Percentiles rank a stretch among this genome's conserved stretches.
phyloP scores from a whole-genome alignment of 305 asterid genomes.

The Fraxinus baroniana region DNA sequence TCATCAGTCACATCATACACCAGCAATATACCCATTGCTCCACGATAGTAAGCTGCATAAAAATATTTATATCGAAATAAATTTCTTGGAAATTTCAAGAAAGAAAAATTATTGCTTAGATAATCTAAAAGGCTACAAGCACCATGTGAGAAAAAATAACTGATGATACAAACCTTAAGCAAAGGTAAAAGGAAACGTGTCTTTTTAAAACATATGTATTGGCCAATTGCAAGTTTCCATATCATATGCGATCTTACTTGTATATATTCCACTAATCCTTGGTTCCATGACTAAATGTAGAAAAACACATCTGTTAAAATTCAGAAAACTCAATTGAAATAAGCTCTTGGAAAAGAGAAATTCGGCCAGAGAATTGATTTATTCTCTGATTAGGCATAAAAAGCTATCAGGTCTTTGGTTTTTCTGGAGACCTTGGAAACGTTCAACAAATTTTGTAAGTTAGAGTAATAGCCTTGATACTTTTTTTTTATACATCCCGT shows the following conservation, averaged over 20 bases:
- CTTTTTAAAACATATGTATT: background rate
- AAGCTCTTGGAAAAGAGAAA: background rate
- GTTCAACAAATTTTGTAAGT: background rate
- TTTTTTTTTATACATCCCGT: background rate
- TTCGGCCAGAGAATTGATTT: background rate
- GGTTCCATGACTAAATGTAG: background rate
- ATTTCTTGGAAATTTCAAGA: background rate
- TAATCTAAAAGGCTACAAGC: background rate
- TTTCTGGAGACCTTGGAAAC: background rate
- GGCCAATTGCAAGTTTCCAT: background rate
- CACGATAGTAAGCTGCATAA: constrained; percentile 83
- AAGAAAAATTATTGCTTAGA: background rate
- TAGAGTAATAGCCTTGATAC: constrained; percentile 3
- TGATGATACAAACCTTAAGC: background rate
- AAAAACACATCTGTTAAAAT: background rate
- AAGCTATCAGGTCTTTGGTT: background rate
- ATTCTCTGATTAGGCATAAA: background rate
- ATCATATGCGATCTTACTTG: background rate
- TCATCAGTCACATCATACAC: constrained; percentile 91
- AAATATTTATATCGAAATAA: constrained; percentile 13
- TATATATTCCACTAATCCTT: background rate
- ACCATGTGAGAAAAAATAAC: background rate
- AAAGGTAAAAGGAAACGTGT: background rate
- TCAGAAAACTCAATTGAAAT: background rate
- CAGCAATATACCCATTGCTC: constrained; percentile 92